Evolutionary conservation across 805 yeast genomes (phyloP).

Genomic region (Zygosaccharomyces bailii): DNA sequence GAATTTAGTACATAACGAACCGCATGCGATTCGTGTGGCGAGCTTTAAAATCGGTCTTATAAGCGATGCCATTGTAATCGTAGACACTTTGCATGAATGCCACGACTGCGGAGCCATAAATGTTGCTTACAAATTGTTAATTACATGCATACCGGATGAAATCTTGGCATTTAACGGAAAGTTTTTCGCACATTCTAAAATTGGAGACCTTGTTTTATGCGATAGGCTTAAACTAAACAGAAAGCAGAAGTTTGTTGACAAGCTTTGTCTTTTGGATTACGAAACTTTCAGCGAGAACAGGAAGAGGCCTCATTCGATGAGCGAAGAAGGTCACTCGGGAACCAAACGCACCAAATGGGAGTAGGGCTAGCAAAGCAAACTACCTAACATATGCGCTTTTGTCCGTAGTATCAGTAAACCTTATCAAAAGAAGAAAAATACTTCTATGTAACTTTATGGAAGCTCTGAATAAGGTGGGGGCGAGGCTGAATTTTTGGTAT

Average conservation of each 20-base stretch:
- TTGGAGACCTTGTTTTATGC: constrained; percentile 20
- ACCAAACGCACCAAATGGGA: constrained; percentile 14
- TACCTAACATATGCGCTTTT: too few species aligned
- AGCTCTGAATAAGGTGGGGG: constrained; percentile 19
- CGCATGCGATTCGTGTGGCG: constrained; percentile 19
- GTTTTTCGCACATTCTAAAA: constrained; percentile 18
- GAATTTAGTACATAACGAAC: constrained; percentile 9
- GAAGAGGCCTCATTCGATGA: constrained; percentile 9
- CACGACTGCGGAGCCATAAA: constrained; percentile 5
- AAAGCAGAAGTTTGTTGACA: constrained; percentile 21
- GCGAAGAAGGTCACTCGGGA: constrained; percentile 3
- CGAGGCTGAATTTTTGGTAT: constrained; percentile 10
- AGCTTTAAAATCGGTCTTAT: constrained; percentile 24
- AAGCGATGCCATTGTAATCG: constrained; percentile 22
- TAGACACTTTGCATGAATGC: constrained; percentile 12
- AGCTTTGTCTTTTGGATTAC: constrained; percentile 20
- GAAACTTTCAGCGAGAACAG: constrained; percentile 9
- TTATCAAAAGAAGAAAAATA: neutral
- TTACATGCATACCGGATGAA: constrained; percentile 22
- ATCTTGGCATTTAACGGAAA: constrained; percentile 23
- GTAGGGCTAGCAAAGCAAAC: constrained; percentile 4
- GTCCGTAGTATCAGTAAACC: neutral
- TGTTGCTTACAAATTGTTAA: constrained; percentile 18
- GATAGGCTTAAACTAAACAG: constrained; percentile 22
- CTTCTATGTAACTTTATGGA: constrained; percentile 9